Base-by-base conservation (phyloP, 2,329 filamentous ascomycete species). In the Didymellaceae sp. region DNA sequence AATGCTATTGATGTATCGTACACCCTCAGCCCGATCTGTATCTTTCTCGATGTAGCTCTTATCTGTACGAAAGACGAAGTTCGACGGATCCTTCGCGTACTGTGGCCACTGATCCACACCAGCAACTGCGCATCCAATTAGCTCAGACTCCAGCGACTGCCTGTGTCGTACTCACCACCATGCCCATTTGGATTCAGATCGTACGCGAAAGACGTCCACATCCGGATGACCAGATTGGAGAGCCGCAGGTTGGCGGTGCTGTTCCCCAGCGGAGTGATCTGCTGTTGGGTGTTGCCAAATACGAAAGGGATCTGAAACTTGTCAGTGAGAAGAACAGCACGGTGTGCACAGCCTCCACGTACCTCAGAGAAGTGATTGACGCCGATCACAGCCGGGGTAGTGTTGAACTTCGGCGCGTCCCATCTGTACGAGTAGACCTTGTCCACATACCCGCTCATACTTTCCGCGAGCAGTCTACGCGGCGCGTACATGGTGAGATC, bases 391-490 rank as follows among this genome's bases (percentile, higher is more conserved):
- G 51, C 50, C 7, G 64, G 64, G 1, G 66, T 68, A 11, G 57
- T 65, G 25, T 68, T 68, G 37, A 67, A 66, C 35, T 62, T 66
- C 1, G 66, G 66, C 32, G 66, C 66, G 41, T 68, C 66, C 66
- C 66, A 68, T 17, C 66, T 53, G 44, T 70, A 70, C 10, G 60
- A 63, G 14, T 62, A 70, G 4, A 70, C 66, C 1, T 45, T 24
- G 16, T 60, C 49, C 0, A 59, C 58, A 25, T 58, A 54, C 13
- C 51, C 32, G 20, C 61, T 66, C 62, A 68, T 66, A 10, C 41
- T 52, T 42, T 63, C 48, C 0, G 64, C 66, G 6, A 67, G 24
- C 25, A 63, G 26, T 30, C 64, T 58, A 18, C 63, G 34, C 4
- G 66, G 66, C n/a, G 62, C 66, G 48, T 54, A 67, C 63, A 67